phyloP scores from a whole-genome alignment of 2,329 filamentous ascomycete genomes.

The Diplodia mutila region DNA sequence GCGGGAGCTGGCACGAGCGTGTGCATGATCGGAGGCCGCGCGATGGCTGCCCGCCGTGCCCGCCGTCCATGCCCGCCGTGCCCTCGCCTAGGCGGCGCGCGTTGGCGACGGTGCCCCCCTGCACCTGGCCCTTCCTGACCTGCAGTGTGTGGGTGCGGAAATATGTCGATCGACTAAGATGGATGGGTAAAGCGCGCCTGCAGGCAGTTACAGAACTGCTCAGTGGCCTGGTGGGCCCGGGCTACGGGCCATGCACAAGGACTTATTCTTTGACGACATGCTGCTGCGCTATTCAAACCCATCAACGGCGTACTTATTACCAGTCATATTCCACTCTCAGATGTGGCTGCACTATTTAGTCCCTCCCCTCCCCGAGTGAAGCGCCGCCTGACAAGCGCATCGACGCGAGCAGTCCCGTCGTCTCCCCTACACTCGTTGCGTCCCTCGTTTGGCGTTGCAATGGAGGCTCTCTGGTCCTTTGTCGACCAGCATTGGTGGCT shows the following conservation, averaged over 20 bases:
- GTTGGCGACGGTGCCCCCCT: slow-evolving; percentile 11
- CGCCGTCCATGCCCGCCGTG: slow-evolving; percentile 13
- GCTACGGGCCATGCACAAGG: slow-evolving; percentile 25
- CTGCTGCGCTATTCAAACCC: slow-evolving; percentile 26
- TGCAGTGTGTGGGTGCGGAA: slow-evolving; percentile 23
- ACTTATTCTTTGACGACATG: slow-evolving; percentile 27
- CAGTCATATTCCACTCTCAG: slow-evolving; percentile 24
- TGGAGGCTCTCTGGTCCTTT: slow-evolving; percentile 27
- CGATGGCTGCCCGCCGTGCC: too few relatives aligned
- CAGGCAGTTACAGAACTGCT: slow-evolving; percentile 25
- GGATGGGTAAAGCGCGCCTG: slow-evolving; percentile 21
- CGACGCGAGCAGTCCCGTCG: slow-evolving; percentile 18
- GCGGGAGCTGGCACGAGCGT: slow-evolving; percentile 21
- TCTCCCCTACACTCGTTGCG: slow-evolving; percentile 25
- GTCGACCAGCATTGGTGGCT: slow-evolving; percentile 27
- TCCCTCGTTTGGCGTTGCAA: slow-evolving; percentile 27
- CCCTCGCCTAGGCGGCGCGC: slow-evolving; percentile 21
- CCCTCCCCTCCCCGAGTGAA: slow-evolving; percentile 16
- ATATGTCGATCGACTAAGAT: slow-evolving; percentile 24
- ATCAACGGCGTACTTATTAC: slow-evolving; percentile 25
- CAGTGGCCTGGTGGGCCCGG: slow-evolving; percentile 26
- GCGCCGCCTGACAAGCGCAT: slow-evolving; percentile 22
- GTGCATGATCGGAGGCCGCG: slow-evolving; percentile 25
- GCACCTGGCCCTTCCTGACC: slow-evolving; percentile 13
- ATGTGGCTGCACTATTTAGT: slow-evolving; percentile 26